Conservation (phyloP, 2,329 filamentous ascomycete genomes). For the Neofusicoccum kwambonambiense region DNA sequence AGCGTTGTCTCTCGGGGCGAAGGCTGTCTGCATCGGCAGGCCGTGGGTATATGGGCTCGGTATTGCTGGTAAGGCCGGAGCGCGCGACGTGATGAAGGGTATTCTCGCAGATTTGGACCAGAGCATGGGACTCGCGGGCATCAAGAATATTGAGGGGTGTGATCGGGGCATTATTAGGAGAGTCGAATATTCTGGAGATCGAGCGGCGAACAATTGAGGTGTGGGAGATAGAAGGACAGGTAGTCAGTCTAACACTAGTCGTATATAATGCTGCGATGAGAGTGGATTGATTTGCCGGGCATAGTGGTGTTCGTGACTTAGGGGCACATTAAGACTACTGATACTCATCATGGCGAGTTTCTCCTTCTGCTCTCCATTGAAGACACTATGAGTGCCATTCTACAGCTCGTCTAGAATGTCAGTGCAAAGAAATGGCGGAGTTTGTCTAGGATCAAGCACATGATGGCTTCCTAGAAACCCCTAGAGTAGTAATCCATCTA, state of each 20-base stretch:
- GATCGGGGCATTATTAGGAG: not conserved
- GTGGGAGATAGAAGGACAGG: not conserved
- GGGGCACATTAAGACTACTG: too few species aligned
- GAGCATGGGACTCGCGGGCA: constrained; percentile 28
- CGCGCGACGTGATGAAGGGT: constrained; percentile 36
- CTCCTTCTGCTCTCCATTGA: too few species aligned
- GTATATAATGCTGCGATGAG: too few species aligned
- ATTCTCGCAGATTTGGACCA: constrained; percentile 24
- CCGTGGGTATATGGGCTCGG: constrained; percentile 60
- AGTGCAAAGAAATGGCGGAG: too few species aligned
- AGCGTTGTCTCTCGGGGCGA: constrained; percentile 55
- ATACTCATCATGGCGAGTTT: too few species aligned
- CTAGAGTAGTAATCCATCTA: too few species aligned
- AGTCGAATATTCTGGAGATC: constrained; percentile 12
- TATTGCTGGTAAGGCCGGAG: constrained; percentile 56
- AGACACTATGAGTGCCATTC: too few species aligned
- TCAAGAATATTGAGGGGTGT: constrained; percentile 22
- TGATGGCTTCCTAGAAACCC: too few species aligned
- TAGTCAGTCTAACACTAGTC: not conserved
- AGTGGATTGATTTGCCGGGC: not conserved
- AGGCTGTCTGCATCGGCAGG: constrained; percentile 57
- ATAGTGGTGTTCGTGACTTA: not conserved
- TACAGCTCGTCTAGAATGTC: too few species aligned
- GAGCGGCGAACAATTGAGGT: not conserved
- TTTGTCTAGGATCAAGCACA: too few species aligned